phyloP scores from a whole-genome alignment of 2,329 filamentous ascomycete species.

The Aspergillus proliferans region DNA sequence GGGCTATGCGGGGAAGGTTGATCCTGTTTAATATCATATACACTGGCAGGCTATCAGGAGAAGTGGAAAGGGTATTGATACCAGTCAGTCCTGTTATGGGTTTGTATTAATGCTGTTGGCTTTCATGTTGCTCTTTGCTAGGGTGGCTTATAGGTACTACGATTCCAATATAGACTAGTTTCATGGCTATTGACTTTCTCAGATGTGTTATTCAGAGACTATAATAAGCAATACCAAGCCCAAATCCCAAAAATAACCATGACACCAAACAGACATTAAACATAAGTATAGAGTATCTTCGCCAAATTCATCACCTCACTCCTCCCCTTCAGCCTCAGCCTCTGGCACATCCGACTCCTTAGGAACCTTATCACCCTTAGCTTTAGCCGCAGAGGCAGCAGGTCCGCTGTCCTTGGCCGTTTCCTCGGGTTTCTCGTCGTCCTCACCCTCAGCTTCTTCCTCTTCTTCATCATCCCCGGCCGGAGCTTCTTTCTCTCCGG shows the following conservation, averaged over 20 bases:
- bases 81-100: too few species aligned
- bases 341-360: constrained; percentile 26
- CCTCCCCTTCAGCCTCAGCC: constrained; percentile 26
- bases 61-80: too few species aligned
- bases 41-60: too few species aligned
- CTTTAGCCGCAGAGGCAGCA: constrained; percentile 27
- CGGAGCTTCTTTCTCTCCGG: constrained; percentile 8
- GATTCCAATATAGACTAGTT: too few species aligned
- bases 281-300: background rate
- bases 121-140: too few species aligned
- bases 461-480: constrained; percentile 12
- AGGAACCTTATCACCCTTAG: constrained; percentile 23
- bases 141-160: too few species aligned
- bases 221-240: too few species aligned
- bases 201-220: too few species aligned
- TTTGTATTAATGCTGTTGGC: too few species aligned
- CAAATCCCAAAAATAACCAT: background rate
- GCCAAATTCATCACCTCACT: constrained; percentile 3
- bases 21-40: too few species aligned
- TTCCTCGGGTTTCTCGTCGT: constrained; percentile 20
- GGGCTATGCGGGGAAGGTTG: too few species aligned
- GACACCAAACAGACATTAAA: background rate
- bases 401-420: constrained; percentile 29
- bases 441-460: constrained; percentile 14
- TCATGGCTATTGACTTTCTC: too few species aligned